Percentiles rank a stretch among this genome's conserved stretches.
phyloP scores from a whole-genome alignment of 192 early-diverging fungal genomes.

The Rhizophagus clarus region DNA sequence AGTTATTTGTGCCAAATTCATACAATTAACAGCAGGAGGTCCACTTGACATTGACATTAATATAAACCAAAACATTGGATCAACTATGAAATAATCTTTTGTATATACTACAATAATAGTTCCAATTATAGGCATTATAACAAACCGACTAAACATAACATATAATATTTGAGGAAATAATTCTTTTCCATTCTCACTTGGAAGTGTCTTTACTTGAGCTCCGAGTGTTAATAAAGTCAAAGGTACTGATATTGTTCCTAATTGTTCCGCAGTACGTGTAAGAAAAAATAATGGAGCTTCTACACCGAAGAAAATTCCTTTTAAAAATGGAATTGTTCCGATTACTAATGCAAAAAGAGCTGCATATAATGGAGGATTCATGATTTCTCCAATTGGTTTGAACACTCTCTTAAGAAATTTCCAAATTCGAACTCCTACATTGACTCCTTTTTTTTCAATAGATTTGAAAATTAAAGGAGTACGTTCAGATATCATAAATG shows the following conservation, averaged over 20 bases:
- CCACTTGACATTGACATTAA: slow-evolving; percentile 29
- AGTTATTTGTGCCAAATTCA: slow-evolving; percentile 32
- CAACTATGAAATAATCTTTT: slow-evolving; percentile 5
- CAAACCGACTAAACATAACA: slow-evolving; percentile 10
- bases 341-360: slow-evolving; percentile 21
- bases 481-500: not conserved
- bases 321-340: slow-evolving; percentile 16
- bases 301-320: slow-evolving; percentile 16
- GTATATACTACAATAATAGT: slow-evolving; percentile 3
- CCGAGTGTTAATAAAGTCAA: slow-evolving; percentile 32
- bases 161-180: slow-evolving; percentile 3
- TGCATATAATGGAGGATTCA: slow-evolving; percentile 33
- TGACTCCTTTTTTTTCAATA: not conserved
- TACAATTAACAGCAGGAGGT: slow-evolving; percentile 34
- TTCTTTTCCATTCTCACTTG: not conserved
- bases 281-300: not conserved
- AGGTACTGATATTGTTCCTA: slow-evolving; percentile 24
- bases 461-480: not conserved
- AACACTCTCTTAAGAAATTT: not conserved
- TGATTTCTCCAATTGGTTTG: slow-evolving; percentile 1
- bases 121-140: slow-evolving; percentile 32
- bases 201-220: slow-evolving; percentile 31
- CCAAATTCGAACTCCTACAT: not conserved
- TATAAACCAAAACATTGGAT: slow-evolving; percentile 36
- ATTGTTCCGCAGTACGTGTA: not conserved